Evolutionary conservation across 768 basidiomycete genomes (phyloP).

Genomic region (Termitomyces sp.): DNA sequence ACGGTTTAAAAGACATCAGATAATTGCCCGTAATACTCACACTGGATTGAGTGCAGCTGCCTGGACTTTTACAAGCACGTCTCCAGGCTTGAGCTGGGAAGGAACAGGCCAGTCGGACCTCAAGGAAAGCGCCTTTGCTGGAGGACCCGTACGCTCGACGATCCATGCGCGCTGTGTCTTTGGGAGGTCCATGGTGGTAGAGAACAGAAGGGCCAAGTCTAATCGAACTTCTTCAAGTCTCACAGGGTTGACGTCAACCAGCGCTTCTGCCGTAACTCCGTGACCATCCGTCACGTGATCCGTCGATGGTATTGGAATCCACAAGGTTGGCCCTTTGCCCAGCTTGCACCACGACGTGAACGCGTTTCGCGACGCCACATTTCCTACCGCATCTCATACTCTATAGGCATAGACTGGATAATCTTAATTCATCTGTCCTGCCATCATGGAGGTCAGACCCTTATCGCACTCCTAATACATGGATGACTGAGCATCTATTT

Average conservation of each 20-base stretch:
- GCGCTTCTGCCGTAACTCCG: not conserved
- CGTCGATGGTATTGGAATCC: slow-evolving; percentile 13
- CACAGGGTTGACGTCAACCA: slow-evolving; percentile 7
- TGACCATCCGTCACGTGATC: slow-evolving; percentile 1
- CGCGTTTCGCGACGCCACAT: slow-evolving; percentile 9
- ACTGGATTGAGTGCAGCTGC: slow-evolving; percentile 63
- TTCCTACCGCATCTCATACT: not conserved
- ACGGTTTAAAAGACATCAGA: not conserved
- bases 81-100: slow-evolving; percentile 23
- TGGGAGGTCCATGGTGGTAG: slow-evolving; percentile 17
- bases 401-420: slow-evolving; percentile 10
- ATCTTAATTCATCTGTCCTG: slow-evolving; percentile 9
- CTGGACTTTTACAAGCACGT: slow-evolving; percentile 31
- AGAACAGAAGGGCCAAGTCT: not conserved
- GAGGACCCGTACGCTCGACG: slow-evolving; percentile 25
- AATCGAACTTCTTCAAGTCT: not conserved
- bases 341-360: slow-evolving; percentile 19
- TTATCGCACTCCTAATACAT: slow-evolving; percentile 6
- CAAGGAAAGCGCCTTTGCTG: slow-evolving; percentile 25
- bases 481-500: slow-evolving; percentile 17
- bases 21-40: slow-evolving; percentile 26
- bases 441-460: slow-evolving; percentile 43
- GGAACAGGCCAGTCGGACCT: slow-evolving; percentile 32
- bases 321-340: slow-evolving; percentile 40
- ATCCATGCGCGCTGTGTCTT: slow-evolving; percentile 35